Conservation (phyloP, 192 early-diverging fungal genomes). For the Podila minutissima region DNA sequence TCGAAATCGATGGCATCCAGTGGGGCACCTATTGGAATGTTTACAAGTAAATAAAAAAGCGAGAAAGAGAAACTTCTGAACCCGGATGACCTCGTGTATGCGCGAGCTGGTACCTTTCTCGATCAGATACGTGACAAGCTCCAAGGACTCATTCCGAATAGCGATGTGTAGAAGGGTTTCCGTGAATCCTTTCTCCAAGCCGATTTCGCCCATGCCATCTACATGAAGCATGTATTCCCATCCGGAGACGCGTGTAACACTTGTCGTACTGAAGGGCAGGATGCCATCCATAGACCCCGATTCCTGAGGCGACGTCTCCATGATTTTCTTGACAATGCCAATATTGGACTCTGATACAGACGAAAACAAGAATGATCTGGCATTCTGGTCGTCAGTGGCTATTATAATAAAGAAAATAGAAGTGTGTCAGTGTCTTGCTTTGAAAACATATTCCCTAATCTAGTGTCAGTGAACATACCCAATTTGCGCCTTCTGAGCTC, state of each 20-base stretch:
- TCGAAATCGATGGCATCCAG: slow-evolving; percentile 44
- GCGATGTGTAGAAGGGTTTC: slow-evolving; percentile 53
- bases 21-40: slow-evolving; percentile 25
- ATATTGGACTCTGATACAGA: slow-evolving; percentile 7
- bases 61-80: neutral
- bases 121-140: slow-evolving; percentile 24
- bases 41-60: neutral
- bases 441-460: neutral
- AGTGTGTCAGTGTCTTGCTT: neutral
- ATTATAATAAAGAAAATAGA: neutral
- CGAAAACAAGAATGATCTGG: slow-evolving; percentile 34
- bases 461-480: slow-evolving; percentile 1
- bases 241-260: slow-evolving; percentile 25
- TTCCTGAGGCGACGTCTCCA: slow-evolving; percentile 16
- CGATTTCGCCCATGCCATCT: slow-evolving; percentile 1
- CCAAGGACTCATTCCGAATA: slow-evolving; percentile 15
- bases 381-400: slow-evolving; percentile 32
- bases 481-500: slow-evolving; percentile 27
- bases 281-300: slow-evolving; percentile 5
- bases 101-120: slow-evolving; percentile 8
- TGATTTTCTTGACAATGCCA: slow-evolving; percentile 21
- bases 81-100: too few relatives aligned
- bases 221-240: slow-evolving; percentile 37
- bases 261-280: slow-evolving; percentile 11
- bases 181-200: slow-evolving; percentile 11